These are phyloP conservation scores for Apostasia ramifera DNA, from an alignment of 106 monocot species.

Conservation along the genomic window DNA sequence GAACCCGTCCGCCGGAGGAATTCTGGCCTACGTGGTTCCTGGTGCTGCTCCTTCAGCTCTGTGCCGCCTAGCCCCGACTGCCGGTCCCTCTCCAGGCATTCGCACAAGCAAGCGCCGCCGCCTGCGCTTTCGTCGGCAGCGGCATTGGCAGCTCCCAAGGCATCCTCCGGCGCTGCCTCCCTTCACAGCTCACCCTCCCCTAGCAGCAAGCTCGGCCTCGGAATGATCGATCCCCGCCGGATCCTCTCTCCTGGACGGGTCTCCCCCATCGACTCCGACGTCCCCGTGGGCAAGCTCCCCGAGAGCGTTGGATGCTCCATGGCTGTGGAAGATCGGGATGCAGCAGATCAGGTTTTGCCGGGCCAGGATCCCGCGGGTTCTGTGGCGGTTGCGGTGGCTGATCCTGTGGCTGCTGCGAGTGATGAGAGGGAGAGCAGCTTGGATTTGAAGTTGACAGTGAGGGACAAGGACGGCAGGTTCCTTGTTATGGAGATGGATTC, in stretches of 20 bases:
- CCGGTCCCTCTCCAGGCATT: constrained; percentile 1
- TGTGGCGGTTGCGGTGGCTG: background rate
- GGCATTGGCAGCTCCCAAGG: background rate
- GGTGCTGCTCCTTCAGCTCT: constrained; percentile 44
- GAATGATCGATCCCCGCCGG: constrained; percentile 61
- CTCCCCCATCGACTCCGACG: constrained; percentile 75
- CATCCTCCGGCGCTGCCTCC: constrained; percentile 6
- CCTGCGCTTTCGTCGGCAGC: background rate
- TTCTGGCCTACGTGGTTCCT: constrained; percentile 2
- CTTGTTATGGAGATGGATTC: constrained; percentile 60
- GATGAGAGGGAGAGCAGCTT: background rate
- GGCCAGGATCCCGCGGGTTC: background rate
- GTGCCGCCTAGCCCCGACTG: constrained; percentile 28
- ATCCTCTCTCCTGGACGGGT: constrained; percentile 87
- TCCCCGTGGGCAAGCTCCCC: constrained; percentile 18
- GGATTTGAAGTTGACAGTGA: constrained; percentile 66
- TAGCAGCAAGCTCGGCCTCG: constrained; percentile 25
- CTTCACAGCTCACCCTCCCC: constrained; percentile 57
- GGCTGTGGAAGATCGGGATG: background rate
- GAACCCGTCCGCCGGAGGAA: background rate
- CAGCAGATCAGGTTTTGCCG: constrained; percentile 4
- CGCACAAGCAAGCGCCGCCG: background rate
- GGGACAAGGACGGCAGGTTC: constrained; percentile 46
- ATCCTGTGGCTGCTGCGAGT: background rate
- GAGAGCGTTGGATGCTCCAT: background rate